These are phyloP conservation scores for Coemansia sp. DNA, from an alignment of 192 early-diverging fungal genomes.

Conservation along the genomic window DNA sequence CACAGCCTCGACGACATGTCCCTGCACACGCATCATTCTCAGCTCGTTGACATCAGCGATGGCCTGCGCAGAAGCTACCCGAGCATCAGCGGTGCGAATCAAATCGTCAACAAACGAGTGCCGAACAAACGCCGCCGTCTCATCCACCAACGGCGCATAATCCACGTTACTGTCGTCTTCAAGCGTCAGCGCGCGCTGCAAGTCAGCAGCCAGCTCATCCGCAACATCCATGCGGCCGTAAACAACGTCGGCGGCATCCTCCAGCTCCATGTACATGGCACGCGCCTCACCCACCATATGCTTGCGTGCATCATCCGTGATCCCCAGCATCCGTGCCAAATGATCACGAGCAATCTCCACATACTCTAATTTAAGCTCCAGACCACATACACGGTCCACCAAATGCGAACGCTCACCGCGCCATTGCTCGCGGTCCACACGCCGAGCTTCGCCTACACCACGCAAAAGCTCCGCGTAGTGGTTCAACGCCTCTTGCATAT, in stretches of 20 bases:
- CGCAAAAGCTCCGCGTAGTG: slow-evolving; percentile 39
- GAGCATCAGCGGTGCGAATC: slow-evolving; percentile 23
- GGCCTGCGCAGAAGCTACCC: slow-evolving; percentile 1
- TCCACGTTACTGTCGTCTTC: slow-evolving; percentile 12
- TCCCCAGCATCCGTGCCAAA: slow-evolving; percentile 16
- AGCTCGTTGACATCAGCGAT: slow-evolving; percentile 33
- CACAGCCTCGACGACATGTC: slow-evolving; percentile 45
- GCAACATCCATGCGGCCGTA: slow-evolving; percentile 29
- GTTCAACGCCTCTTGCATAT: slow-evolving; percentile 20
- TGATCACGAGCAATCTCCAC: slow-evolving; percentile 12
- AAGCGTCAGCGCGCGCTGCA: slow-evolving; percentile 16
- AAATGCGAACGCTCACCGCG: slow-evolving; percentile 23
- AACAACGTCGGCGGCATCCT: slow-evolving; percentile 23
- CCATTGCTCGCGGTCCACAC: slow-evolving; percentile 39
- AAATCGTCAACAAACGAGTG: slow-evolving; percentile 30
- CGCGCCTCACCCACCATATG: slow-evolving; percentile 53
- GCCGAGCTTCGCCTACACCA: slow-evolving; percentile 23
- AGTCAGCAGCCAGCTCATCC: slow-evolving; percentile 24
- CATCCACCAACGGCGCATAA: slow-evolving; percentile 14
- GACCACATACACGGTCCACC: slow-evolving; percentile 17
- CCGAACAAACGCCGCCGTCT: not conserved
- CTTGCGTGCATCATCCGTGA: slow-evolving; percentile 40
- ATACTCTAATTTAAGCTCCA: not conserved
- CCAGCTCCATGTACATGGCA: slow-evolving; percentile 38
- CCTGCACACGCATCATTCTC: slow-evolving; percentile 37